Base-by-base conservation (phyloP, 805 yeast species). In the Wickerhamiella occidentalis region DNA sequence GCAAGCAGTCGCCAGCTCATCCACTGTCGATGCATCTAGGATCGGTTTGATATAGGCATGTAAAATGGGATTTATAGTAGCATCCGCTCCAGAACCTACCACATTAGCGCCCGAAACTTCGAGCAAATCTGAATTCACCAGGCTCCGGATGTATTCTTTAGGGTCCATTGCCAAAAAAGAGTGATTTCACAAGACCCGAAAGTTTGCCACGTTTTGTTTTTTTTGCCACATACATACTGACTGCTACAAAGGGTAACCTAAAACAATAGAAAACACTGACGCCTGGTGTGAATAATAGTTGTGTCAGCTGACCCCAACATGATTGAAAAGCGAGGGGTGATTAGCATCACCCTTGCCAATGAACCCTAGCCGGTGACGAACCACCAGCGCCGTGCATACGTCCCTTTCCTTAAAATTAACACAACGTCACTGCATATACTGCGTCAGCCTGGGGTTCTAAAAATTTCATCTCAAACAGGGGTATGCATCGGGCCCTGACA, bases 11-110 rank as follows among this genome's bases (percentile, higher is more conserved):
- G 59, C 58, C 6, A 63, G 57, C 22, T 55, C 54, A 6, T 50
- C 51, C 15, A 54, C 56, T 12, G 55, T 55, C 21, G 45, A 53
- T 30, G 62, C 64, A 29, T 54, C 50, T n/a, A 68, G 52, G 2
- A 68, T 48, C 4, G 69, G 68, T 41, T 56, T 56, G 17, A 64
- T 45, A 30, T 64, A 63, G 13, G 64, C 55, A 22, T 57, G 52
- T 45, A 69, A 45, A 29, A 63, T 56, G 8, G 58, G 46, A 1
- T 59, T 47, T 26, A 61, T 54, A 13, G 63, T 61, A 15, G 45
- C 52, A 12, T 45, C 47, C 1, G 62, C 64, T 2, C 68, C 68
- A 3, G 65, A 59, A 6, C 72, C 72, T 2, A 51, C 47, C 12
- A 67, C 61, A 17, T 54, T 53, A 6, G 68, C 57, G 2, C 61